Base-by-base conservation (phyloP, 2,329 filamentous ascomycete species). In the Penicillium sp. region DNA sequence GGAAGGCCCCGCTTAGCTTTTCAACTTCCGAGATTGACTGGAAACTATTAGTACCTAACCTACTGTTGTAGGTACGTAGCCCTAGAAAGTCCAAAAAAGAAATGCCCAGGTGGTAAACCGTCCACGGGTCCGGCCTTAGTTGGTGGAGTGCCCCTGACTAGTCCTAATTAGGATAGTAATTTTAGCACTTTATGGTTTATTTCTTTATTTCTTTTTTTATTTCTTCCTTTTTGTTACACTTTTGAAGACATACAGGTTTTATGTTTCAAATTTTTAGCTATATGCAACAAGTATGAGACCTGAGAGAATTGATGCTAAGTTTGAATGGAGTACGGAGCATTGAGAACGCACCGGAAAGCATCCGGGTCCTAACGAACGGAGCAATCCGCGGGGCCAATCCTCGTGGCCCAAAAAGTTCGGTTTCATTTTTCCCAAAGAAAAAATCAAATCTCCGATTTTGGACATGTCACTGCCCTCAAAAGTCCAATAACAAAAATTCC, bases 131-230 rank as follows among this genome's bases (percentile, higher is more conserved):
- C 22, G 19, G 31, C 38, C 44, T 17, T 43, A 39, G 52, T 26
- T 12, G 33, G 17, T 19, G 22, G 22, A 12, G 43, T 54, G 28
- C 55, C 57, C 57, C 56, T 59, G 57, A 59, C 57, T 58, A 58
- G 53, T 43, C 51, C 51, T 17, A 42, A 49, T 42, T 3, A 1
- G 51, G 53, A 47, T n/a, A n/a, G 6, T 47, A 46, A 47, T 46
- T 46, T 17, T 34, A 28, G 41, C 34, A 10, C 39, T 9, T 31
- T 28, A 17, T 13, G 12, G 10, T 31, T 5, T 3, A 22, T 31
- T 42, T 28, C 12, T n/a, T 28, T 19, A 19, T 19, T 19, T 19
- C 17, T 19, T 19, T 19, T 19, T 19, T 19, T 19, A 19, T 21
- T 21, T 3, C 22, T 32, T 43, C 21, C 12, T n/a, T 28, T 19